phyloP scores from a whole-genome alignment of 2,329 filamentous ascomycete species.

The Aspergillus quadrilineatus region DNA sequence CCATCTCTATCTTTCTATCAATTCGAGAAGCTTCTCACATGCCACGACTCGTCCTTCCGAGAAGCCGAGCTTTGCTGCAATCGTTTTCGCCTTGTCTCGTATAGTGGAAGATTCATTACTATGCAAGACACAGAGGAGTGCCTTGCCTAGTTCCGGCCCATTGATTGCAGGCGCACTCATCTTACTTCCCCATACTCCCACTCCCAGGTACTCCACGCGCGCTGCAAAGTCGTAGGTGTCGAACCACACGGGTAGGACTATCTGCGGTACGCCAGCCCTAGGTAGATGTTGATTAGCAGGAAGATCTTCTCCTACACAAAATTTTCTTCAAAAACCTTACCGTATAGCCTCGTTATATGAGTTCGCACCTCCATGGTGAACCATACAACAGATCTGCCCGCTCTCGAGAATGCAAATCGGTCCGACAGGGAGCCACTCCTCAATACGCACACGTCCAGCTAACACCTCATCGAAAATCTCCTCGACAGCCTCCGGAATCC shows the following conservation, averaged over 20 bases:
- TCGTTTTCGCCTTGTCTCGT: constrained; percentile 10
- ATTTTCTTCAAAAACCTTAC: constrained; percentile 30
- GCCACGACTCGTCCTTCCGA: constrained; percentile 23
- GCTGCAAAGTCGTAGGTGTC: constrained; percentile 50
- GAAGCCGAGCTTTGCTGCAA: constrained; percentile 11
- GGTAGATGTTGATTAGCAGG: constrained; percentile 5
- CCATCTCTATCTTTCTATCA: neutral
- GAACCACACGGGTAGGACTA: constrained; percentile 49
- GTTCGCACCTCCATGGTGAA: constrained; percentile 52
- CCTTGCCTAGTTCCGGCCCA: constrained; percentile 25
- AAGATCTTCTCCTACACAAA: neutral
- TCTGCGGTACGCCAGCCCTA: constrained; percentile 47
- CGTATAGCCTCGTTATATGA: constrained; percentile 49
- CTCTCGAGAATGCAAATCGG: constrained; percentile 36
- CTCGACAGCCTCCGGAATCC: neutral
- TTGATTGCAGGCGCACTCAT: constrained; percentile 34
- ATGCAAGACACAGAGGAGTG: constrained; percentile 23
- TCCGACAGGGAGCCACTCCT: constrained; percentile 44
- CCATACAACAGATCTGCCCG: constrained; percentile 41
- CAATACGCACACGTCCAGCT: constrained; percentile 36
- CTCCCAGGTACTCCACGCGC: constrained; percentile 43
- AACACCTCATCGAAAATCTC: neutral
- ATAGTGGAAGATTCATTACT: constrained; percentile 8
- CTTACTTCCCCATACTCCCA: constrained; percentile 45
- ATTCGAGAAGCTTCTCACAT: constrained; percentile 22